Percentiles rank a stretch among this genome's conserved stretches.
Conservation (phyloP, 2,329 filamentous ascomycete species). For the Dissoconium aciculare region DNA sequence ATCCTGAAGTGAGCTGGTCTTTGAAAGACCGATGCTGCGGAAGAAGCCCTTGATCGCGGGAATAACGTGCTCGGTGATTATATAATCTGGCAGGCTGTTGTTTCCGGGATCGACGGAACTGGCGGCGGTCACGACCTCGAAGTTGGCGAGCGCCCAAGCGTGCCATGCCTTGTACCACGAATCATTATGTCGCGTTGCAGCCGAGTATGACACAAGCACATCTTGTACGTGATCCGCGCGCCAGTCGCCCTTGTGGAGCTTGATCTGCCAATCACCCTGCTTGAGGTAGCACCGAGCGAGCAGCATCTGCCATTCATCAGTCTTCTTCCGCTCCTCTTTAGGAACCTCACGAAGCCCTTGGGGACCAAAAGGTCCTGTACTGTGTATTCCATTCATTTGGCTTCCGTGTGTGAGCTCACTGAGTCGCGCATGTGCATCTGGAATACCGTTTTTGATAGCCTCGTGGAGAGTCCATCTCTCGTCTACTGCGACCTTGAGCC, state of each 20-base stretch:
- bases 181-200: constrained; percentile 85
- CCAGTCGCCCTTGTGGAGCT: constrained; percentile 78
- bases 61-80: constrained; percentile 76
- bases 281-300: constrained; percentile 92
- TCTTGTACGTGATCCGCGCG: constrained; percentile 72
- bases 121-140: constrained; percentile 84
- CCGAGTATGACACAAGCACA: constrained; percentile 76
- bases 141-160: constrained; percentile 94
- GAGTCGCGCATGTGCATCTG: constrained; percentile 7
- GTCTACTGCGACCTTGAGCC: constrained; percentile 44
- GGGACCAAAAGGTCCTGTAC: constrained; percentile 19
- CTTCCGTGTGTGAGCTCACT: constrained; percentile 28
- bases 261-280: constrained; percentile 89
- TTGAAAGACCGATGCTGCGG: constrained; percentile 84
- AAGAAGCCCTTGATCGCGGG: constrained; percentile 94
- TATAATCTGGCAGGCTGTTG: constrained; percentile 45
- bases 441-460: constrained; percentile 34
- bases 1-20: constrained; percentile 86
- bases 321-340: constrained; percentile 29
- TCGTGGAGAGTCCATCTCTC: constrained; percentile 17
- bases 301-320: constrained; percentile 49
- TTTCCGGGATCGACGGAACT: constrained; percentile 49
- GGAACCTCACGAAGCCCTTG: constrained; percentile 17
- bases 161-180: constrained; percentile 99
- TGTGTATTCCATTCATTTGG: constrained; percentile 29